These are phyloP conservation scores for Arachnomyces sp. DNA, from an alignment of 2,329 filamentous ascomycete species.

Conservation along the genomic window DNA sequence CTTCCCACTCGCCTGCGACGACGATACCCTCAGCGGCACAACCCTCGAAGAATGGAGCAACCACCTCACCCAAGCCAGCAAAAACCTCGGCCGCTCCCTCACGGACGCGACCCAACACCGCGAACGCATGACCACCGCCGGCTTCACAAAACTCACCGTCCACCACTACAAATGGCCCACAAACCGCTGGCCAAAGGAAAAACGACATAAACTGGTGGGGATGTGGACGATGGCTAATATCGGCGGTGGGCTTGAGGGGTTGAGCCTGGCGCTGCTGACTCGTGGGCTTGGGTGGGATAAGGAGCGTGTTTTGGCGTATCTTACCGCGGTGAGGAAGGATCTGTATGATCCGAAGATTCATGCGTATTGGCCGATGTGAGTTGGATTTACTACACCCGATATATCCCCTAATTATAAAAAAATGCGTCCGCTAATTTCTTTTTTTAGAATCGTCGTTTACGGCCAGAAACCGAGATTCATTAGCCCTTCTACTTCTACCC, in stretches of 20 bases:
- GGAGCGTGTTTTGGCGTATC: constrained; percentile 13
- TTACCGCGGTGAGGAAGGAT: constrained; percentile 14
- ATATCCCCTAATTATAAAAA: background rate
- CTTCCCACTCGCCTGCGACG: constrained; percentile 20
- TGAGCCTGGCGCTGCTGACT: constrained; percentile 15
- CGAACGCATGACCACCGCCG: background rate
- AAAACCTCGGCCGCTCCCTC: constrained; percentile 12
- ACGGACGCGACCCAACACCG: constrained; percentile 7
- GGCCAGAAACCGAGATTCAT: constrained; percentile 2
- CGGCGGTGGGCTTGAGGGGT: constrained; percentile 14
- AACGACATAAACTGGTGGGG: constrained; percentile 10
- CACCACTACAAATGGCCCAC: constrained; percentile 14
- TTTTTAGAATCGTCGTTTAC: constrained; percentile 1
- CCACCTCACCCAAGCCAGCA: constrained; percentile 13
- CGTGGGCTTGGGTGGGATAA: constrained; percentile 13
- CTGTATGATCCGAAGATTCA: constrained; percentile 14
- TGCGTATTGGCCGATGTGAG: constrained; percentile 12
- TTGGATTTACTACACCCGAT: no score
- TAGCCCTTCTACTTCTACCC: background rate
- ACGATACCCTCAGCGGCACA: constrained; percentile 18
- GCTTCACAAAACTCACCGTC: constrained; percentile 1
- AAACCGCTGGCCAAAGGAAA: constrained; percentile 12
- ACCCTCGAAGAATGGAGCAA: constrained; percentile 19
- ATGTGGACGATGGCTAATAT: constrained; percentile 13
- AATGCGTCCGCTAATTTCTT: background rate